Evolutionary conservation across 352 stramenopile species (phyloP), one percentile per base, ranked within the genome.

Genomic region (Phytophthora fragariaefolia): DNA sequence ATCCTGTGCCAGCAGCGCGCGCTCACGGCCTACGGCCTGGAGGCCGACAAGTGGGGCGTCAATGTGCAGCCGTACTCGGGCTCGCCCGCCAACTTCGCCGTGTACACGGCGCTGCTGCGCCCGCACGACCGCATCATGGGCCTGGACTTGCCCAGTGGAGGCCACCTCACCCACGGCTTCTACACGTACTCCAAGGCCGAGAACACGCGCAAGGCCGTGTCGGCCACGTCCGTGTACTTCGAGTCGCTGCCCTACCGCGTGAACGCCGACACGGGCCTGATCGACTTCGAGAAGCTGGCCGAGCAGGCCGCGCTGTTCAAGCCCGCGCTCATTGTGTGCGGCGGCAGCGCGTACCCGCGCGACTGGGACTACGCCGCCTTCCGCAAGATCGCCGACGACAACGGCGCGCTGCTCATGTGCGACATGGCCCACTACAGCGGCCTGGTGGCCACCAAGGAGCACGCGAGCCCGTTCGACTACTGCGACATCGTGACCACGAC

Each of bases 391-490:
- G 97, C 97, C 15, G 97, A 99, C 79, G 96, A 96, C 64, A 99
- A 99, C 66, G 97, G 97, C 46, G 82, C 96, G 26, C 81, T 99
- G 60, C 81, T 99, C 23, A 98, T 99, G 89, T 98, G 97, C 74
- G 98, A 99, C 79, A 99, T 99, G 97, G 98, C 98, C 7, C 98
- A 99, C 82, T 99, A 99, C 82, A 98, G 88, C 48, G 98, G 98
- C 48, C 87, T 99, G 18, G 97, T 99, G 2, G 97, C 91, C 23
- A 98, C 97, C n/a, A 72, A 88, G 42, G 96, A 99, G 73, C 95
- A 96, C 69, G 76, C 75, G 9, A 98, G 80, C 77, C 98, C 98
- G 12, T 99, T 99, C 76, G 86, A 99, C 42, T 98, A 98, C 83
- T 99, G 96, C 59, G 98, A 99, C 84, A 87, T 99, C 20, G 98